phyloP scores from a whole-genome alignment of 2,329 filamentous ascomycete genomes.

The Exophiala oligosperma region DNA sequence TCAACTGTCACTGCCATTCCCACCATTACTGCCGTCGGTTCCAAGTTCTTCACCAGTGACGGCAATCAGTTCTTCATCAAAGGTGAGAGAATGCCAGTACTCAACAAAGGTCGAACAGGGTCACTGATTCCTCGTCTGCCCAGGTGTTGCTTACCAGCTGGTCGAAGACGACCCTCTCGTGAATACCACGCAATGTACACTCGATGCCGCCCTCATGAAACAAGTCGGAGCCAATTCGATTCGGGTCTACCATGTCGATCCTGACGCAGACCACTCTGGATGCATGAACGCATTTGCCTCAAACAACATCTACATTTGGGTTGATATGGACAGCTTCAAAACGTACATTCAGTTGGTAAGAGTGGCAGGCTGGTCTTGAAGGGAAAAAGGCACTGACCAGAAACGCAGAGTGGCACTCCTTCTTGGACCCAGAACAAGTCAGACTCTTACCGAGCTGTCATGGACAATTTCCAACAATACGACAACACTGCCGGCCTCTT shows the following conservation, averaged over 20 bases:
- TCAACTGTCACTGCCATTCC: conserved; percentile 48
- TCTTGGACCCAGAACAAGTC: conserved; percentile 74
- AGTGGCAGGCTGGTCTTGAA: neutral
- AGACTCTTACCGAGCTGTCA: conserved; percentile 66
- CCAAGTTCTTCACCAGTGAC: conserved; percentile 82
- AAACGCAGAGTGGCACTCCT: conserved; percentile 51
- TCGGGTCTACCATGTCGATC: conserved; percentile 84
- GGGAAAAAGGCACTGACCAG: conserved; percentile 1
- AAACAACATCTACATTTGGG: conserved; percentile 78
- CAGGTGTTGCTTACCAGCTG: conserved; percentile 72
- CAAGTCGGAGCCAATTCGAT: conserved; percentile 79
- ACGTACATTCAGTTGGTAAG: conserved; percentile 46
- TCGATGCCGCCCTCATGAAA: conserved; percentile 76
- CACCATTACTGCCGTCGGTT: conserved; percentile 64
- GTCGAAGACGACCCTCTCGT: conserved; percentile 72
- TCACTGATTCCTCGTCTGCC: neutral
- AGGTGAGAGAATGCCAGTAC: conserved; percentile 50
- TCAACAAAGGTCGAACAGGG: neutral
- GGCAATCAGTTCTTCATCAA: conserved; percentile 84
- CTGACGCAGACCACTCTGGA: conserved; percentile 66
- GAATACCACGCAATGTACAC: conserved; percentile 71
- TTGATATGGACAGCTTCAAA: conserved; percentile 67
- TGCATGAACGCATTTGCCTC: conserved; percentile 82
- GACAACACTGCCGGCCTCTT: conserved; percentile 83
- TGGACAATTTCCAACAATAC: conserved; percentile 75